Percentiles rank a stretch among this genome's conserved stretches.
Evolutionary conservation across 331 rosid species (phyloP).

Genomic region (Phaseolus coccineus): DNA sequence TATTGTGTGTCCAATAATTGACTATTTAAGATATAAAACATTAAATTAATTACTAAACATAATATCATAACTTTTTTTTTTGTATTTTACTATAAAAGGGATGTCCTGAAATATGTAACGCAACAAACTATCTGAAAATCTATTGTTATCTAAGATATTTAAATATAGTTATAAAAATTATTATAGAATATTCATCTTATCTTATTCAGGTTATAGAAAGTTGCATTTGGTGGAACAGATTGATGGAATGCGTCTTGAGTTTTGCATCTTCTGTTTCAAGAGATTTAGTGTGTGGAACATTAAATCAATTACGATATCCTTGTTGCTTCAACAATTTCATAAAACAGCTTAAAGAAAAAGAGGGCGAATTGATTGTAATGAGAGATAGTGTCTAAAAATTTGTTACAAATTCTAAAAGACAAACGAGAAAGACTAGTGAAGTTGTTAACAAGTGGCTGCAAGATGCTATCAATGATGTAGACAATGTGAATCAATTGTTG

Average conservation of each 20-base stretch:
- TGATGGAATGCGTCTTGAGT: neutral
- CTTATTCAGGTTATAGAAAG: neutral
- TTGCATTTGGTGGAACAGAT: neutral
- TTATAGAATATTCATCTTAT: too few relatives aligned
- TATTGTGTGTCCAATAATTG: too few relatives aligned
- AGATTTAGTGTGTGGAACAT: neutral
- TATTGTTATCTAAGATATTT: too few relatives aligned
- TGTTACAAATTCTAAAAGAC: neutral
- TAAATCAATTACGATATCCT: neutral
- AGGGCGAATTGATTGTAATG: neutral
- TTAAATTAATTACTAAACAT: too few relatives aligned
- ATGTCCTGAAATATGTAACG: too few relatives aligned
- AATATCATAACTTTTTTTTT: too few relatives aligned
- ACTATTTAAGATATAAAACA: too few relatives aligned
- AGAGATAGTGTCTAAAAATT: neutral
- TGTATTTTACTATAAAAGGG: too few relatives aligned
- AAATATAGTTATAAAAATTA: too few relatives aligned
- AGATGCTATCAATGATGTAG: neutral
- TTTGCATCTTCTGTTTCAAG: neutral
- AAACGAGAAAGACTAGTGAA: neutral
- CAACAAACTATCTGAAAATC: too few relatives aligned
- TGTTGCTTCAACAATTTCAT: neutral
- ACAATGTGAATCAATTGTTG: constrained; percentile 22
- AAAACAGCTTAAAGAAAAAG: neutral
- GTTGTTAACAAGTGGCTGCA: constrained; percentile 36